Percentiles rank a stretch among this genome's conserved stretches.
phyloP scores from a whole-genome alignment of 2,329 filamentous ascomycete genomes.

The Penicillium concentricum region DNA sequence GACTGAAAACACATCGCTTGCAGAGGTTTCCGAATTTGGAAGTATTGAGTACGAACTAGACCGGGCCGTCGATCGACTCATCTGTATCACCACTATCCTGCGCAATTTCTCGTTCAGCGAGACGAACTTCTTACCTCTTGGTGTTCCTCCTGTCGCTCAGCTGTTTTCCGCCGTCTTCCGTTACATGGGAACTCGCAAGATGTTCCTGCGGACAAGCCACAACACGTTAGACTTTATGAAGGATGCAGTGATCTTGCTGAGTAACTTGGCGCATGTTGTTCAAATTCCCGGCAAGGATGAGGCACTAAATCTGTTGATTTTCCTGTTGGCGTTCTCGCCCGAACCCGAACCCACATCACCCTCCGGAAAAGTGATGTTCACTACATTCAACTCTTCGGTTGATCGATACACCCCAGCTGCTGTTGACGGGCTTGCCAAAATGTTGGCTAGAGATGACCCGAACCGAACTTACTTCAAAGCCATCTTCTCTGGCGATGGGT shows the following conservation, averaged over 20 bases:
- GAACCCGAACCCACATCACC: constrained; percentile 64
- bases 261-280: constrained; percentile 79
- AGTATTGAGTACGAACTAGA: constrained; percentile 78
- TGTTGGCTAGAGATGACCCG: constrained; percentile 88
- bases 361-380: constrained; percentile 66
- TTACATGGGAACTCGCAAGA: constrained; percentile 83
- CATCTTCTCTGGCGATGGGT: constrained; percentile 73
- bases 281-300: constrained; percentile 85
- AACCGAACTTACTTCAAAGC: constrained; percentile 81
- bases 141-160: constrained; percentile 74
- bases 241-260: constrained; percentile 82
- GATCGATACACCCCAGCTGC: constrained; percentile 89
- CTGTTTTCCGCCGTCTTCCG: constrained; percentile 81
- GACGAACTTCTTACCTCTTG: constrained; percentile 73
- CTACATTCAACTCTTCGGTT: constrained; percentile 73
- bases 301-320: constrained; percentile 79
- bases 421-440: constrained; percentile 84
- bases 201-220: constrained; percentile 74
- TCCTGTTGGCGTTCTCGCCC: constrained; percentile 87
- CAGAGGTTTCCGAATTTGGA: constrained; percentile 72
- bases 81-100: constrained; percentile 88
- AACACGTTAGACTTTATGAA: constrained; percentile 98
- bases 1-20: constrained; percentile 68
- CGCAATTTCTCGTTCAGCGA: constrained; percentile 87
- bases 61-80: constrained; percentile 78